These are phyloP conservation scores for Trichoderma atrobrunneum DNA, from an alignment of 2,329 filamentous ascomycete species.

Conservation along the genomic window DNA sequence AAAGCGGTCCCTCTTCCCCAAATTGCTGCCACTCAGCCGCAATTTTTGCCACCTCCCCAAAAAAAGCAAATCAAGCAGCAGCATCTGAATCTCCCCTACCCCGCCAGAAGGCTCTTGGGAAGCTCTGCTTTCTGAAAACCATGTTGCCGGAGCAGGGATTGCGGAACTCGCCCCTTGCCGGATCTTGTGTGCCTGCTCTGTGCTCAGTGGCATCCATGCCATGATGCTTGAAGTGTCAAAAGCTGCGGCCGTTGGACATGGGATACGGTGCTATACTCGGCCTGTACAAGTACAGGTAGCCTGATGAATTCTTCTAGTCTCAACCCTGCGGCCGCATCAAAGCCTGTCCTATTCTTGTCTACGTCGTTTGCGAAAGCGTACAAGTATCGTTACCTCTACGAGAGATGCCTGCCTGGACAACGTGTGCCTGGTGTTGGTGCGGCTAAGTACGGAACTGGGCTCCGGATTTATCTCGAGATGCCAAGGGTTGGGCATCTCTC, in stretches of 20 bases:
- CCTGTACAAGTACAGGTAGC: background rate
- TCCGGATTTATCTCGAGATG: background rate
- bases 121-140: background rate
- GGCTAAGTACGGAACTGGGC: background rate
- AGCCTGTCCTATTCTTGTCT: background rate
- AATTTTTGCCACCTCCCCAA: background rate
- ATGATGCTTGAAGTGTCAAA: background rate
- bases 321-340: background rate
- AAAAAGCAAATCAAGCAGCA: background rate
- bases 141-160: background rate
- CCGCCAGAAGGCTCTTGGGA: background rate
- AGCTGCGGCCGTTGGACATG: background rate
- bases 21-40: background rate
- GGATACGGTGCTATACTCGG: background rate
- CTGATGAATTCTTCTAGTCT: background rate
- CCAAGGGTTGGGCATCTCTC: background rate
- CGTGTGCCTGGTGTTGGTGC: background rate
- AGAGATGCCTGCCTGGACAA: background rate
- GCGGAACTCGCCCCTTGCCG: background rate
- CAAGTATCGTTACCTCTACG: background rate
- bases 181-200: background rate
- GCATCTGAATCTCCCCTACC: background rate
- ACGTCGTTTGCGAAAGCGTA: background rate
- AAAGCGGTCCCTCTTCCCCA: background rate
- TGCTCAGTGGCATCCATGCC: background rate